Evolutionary conservation across 495 filamentous ascomycete species (phyloP).

Genomic region (Aspergillus olivimuriae): DNA sequence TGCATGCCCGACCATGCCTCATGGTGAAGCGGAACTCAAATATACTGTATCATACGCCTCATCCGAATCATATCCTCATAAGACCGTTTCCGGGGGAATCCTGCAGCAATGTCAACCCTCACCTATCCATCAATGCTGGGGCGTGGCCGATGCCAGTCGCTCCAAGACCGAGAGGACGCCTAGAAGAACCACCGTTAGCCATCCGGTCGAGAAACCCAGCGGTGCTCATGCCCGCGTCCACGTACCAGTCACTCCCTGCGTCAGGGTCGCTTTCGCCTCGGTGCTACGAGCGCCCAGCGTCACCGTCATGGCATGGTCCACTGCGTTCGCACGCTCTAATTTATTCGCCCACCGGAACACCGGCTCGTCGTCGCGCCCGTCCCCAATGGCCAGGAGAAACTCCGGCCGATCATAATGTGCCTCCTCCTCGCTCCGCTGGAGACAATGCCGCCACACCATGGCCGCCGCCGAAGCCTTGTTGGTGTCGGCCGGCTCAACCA

Average conservation of each 20-base stretch:
- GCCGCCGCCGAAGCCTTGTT: slow-evolving; percentile 78
- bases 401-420: slow-evolving; percentile 47
- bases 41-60: no score
- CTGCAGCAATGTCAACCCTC: no score
- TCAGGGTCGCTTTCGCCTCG: slow-evolving; percentile 76
- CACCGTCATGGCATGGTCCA: slow-evolving; percentile 72
- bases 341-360: slow-evolving; percentile 91
- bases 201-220: background rate
- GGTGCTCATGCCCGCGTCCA: background rate
- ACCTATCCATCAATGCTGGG: background rate
- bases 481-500: slow-evolving; percentile 74
- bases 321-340: slow-evolving; percentile 44
- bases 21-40: no score
- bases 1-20: no score
- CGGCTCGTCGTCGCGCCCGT: slow-evolving; percentile 86
- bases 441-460: slow-evolving; percentile 55
- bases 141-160: background rate
- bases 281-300: slow-evolving; percentile 80
- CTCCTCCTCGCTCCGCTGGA: slow-evolving; percentile 26
- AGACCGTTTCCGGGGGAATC: no score
- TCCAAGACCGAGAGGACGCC: slow-evolving; percentile 4
- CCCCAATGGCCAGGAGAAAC: slow-evolving; percentile 80
- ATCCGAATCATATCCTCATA: no score
- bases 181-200: background rate
- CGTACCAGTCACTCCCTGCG: slow-evolving; percentile 78